phyloP scores from a whole-genome alignment of 129 eudicot genomes.

The Centella asiatica region DNA sequence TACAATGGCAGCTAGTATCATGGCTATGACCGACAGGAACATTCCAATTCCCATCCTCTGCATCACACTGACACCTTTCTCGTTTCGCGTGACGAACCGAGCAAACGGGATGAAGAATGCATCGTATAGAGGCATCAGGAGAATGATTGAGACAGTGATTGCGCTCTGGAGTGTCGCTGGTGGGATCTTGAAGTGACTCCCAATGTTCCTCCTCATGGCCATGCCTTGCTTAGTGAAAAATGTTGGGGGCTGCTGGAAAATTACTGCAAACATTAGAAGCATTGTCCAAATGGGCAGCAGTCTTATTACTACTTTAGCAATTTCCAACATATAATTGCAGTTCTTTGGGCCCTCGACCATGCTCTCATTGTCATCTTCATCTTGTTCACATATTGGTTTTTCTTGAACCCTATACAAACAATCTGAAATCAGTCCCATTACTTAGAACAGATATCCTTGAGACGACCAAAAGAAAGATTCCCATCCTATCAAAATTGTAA shows the following conservation, averaged over 20 bases:
- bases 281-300: slow-evolving; percentile 81
- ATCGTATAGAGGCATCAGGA: slow-evolving; percentile 85
- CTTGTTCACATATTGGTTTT: slow-evolving; percentile 34
- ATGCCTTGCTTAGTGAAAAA: slow-evolving; percentile 96
- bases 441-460: no score
- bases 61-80: slow-evolving; percentile 72
- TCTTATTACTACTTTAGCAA: slow-evolving; percentile 36
- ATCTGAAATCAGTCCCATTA: not conserved
- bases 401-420: slow-evolving; percentile 50
- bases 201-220: slow-evolving; percentile 81
- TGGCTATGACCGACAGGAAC: slow-evolving; percentile 81
- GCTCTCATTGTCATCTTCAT: slow-evolving; percentile 17
- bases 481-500: no score
- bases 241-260: slow-evolving; percentile 89
- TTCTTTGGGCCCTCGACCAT: slow-evolving; percentile 15
- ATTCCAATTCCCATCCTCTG: slow-evolving; percentile 88
- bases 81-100: slow-evolving; percentile 43
- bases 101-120: slow-evolving; percentile 54
- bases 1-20: slow-evolving; percentile 73
- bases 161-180: slow-evolving; percentile 96
- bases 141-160: slow-evolving; percentile 72
- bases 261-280: slow-evolving; percentile 86
- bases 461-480: no score
- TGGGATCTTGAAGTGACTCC: slow-evolving; percentile 72
- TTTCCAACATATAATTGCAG: slow-evolving; percentile 29